These are phyloP conservation scores for Avicennia marina DNA, from an alignment of 257 asterid genomes.

Conservation along the genomic window DNA sequence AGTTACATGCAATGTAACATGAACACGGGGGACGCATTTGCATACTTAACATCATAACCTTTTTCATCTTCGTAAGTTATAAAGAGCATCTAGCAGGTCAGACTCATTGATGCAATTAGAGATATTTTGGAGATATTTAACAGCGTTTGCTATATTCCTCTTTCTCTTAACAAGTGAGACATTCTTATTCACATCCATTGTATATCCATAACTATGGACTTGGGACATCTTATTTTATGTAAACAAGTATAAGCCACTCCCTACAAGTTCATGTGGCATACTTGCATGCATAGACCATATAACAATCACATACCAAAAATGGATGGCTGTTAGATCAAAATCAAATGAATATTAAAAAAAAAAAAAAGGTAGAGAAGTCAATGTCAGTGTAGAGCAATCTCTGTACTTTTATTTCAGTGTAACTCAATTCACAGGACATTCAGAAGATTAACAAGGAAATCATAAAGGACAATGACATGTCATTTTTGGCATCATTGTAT, in stretches of 20 bases:
- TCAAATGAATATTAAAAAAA: background rate
- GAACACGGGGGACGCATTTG: background rate
- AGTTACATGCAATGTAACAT: slow-evolving; percentile 8
- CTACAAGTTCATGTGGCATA: background rate
- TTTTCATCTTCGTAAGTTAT: too few species aligned
- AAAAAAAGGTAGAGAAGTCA: background rate
- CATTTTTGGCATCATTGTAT: background rate
- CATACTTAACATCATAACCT: background rate
- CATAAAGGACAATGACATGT: too few species aligned
- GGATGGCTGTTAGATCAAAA: background rate
- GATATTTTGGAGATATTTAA: too few species aligned
- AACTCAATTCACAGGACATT: background rate
- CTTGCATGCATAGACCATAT: background rate
- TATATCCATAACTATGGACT: too few species aligned
- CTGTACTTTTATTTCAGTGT: background rate
- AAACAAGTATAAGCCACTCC: background rate
- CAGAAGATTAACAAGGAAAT: too few species aligned
- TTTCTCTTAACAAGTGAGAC: too few species aligned
- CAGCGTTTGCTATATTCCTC: too few species aligned
- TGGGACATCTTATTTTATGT: too few species aligned
- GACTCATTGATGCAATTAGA: background rate
- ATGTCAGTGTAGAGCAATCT: background rate
- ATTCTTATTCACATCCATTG: too few species aligned
- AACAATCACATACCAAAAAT: background rate
- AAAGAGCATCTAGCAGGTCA: slow-evolving; percentile 12